Evolutionary conservation across 2,329 filamentous ascomycete genomes (phyloP), one percentile per base, ranked within the genome.

Genomic region (Aureobasidium sp.): DNA sequence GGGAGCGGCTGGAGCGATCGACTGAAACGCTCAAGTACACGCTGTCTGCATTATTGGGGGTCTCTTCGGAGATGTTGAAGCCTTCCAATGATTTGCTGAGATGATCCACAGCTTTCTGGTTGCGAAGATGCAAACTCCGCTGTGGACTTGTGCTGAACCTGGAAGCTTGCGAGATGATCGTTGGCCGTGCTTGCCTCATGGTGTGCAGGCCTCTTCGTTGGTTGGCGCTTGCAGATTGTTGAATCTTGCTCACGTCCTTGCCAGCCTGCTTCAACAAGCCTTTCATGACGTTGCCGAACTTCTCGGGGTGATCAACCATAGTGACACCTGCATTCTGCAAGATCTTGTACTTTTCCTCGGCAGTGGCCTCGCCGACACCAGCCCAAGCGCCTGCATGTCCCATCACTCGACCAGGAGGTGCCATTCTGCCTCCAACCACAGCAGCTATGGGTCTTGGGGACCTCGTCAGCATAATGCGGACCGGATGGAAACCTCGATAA

Each of bases 331-430:
- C 88, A 61, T 80, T 76, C 70, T 85, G 76, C n/a, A 93, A 78
- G 1, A 84, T 81, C 45, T 79, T 80, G 63, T 87, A 83, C 73
- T 93, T 93, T n/a, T 80, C 78, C 42, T 78, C 74, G 0, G 85
- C 83, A 63, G 79, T 79, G 3, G 85, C 82, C 70, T 92, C 88
- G 22, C 86, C 86, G 7, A 84, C 80, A 1, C 85, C 80, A 59
- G 80, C 78, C 78, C 89, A 90, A 15, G 89, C 89, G 47, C 89
- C 89, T 11, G 89, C 87, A 71, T 93, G 89, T 11, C 89, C 89
- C 88, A 92, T 91, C 47, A 90, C 81, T 24, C 82, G 81, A 15
- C 85, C 85, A 17, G 78, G 76, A 6, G 81, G 80, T n/a, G 86
- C 86, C 64, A 83, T 75, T 52, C 85, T 75, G 5, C 89, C 89